Conservation (phyloP, 2,329 filamentous ascomycete species). For the Penicillium occitanis region DNA sequence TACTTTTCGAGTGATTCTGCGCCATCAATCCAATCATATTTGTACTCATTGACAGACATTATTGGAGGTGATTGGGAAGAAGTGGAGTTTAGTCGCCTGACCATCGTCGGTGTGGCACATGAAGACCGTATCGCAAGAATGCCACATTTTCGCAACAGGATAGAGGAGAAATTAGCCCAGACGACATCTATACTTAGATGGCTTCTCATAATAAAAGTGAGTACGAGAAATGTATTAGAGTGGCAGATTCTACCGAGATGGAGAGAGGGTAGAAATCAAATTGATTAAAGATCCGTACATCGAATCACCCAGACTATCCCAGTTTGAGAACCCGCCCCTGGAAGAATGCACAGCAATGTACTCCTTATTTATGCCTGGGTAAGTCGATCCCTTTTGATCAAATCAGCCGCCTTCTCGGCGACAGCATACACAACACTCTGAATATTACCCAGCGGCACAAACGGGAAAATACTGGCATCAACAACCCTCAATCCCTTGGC, state of each 20-base stretch:
- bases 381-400: constrained; percentile 35
- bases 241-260: not conserved
- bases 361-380: not conserved
- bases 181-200: not conserved
- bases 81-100: not conserved
- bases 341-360: too few species aligned
- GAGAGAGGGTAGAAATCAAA: not conserved
- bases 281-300: not conserved
- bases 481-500: constrained; percentile 55
- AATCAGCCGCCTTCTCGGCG: constrained; percentile 34
- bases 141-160: not conserved
- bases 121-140: not conserved
- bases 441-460: constrained; percentile 39
- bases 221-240: not conserved
- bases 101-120: not conserved
- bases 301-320: not conserved
- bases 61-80: not conserved
- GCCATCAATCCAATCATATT: constrained; percentile 33
- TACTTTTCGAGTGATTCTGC: constrained; percentile 35
- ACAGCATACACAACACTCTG: constrained; percentile 40
- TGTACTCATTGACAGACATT: not conserved
- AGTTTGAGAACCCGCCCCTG: not conserved
- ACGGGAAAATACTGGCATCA: constrained; percentile 47
- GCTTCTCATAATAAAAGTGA: not conserved
- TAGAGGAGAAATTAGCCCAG: not conserved